Evolutionary conservation across 495 filamentous ascomycete genomes (phyloP).

Genomic region (Cairneyella variabilis): DNA sequence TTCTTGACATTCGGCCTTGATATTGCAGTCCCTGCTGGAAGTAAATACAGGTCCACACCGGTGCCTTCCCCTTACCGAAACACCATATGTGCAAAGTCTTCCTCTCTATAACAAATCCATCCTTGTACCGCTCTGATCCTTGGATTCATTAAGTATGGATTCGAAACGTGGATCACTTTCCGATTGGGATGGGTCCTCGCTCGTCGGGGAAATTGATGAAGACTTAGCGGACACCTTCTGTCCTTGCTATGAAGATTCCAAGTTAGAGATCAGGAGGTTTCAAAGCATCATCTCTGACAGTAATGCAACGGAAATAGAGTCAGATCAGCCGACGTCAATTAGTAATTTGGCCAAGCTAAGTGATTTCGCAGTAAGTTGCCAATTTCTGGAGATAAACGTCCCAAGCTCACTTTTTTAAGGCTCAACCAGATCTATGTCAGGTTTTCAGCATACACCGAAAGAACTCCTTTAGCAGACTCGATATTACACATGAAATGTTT

Average conservation of each 20-base stretch:
- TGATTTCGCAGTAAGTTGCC: not conserved
- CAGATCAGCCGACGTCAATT: not conserved
- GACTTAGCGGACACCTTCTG: conserved; percentile 2
- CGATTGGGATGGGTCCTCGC: not conserved
- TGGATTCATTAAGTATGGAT: not conserved
- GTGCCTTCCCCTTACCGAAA: not conserved
- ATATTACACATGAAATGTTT: conserved; percentile 17
- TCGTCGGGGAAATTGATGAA: not conserved
- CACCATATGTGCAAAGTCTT: not conserved
- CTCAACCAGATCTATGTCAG: conserved; percentile 7
- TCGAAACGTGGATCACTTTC: not conserved
- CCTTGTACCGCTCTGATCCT: not conserved
- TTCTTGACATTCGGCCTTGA: not conserved
- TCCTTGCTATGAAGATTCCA: not conserved
- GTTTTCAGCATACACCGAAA: conserved; percentile 14
- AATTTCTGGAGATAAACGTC: not conserved
- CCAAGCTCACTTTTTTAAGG: not conserved
- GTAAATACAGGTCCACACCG: not conserved
- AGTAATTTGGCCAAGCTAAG: not conserved
- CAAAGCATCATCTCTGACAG: not conserved
- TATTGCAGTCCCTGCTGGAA: not conserved
- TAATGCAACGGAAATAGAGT: not conserved
- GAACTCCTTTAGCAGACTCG: conserved; percentile 21
- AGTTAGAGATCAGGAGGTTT: not conserved
- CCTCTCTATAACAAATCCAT: not conserved